phyloP scores from a whole-genome alignment of 179 eudicot species.

The Actinidia chinensis region DNA sequence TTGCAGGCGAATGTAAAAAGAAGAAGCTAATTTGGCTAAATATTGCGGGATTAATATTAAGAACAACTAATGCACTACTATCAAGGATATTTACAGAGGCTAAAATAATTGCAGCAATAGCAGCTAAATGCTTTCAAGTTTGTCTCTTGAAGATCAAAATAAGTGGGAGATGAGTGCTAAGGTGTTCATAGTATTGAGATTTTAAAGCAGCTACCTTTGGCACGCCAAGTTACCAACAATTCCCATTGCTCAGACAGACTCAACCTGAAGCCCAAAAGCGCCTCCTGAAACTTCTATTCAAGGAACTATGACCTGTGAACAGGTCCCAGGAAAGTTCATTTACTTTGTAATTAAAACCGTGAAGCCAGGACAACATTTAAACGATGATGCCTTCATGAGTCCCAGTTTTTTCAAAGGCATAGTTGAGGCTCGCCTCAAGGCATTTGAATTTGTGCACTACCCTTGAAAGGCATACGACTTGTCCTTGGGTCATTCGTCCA shows the following conservation, averaged over 20 bases:
- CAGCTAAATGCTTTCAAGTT: neutral
- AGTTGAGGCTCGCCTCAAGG: too few species aligned
- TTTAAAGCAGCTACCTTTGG: too few species aligned
- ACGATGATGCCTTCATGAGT: too few species aligned
- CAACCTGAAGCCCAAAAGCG: neutral
- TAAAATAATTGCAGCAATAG: neutral
- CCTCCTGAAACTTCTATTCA: too few species aligned
- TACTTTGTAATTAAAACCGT: neutral
- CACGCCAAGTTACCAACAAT: too few species aligned
- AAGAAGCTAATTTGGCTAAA: neutral
- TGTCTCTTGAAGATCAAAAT: neutral
- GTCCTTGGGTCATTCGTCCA: too few species aligned
- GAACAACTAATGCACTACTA: neutral
- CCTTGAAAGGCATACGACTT: too few species aligned
- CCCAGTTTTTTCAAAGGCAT: too few species aligned
- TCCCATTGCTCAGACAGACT: neutral
- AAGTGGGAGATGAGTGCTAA: neutral
- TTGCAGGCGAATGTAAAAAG: neutral
- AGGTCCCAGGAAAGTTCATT: neutral
- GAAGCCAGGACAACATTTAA: neutral
- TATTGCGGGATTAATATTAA: neutral
- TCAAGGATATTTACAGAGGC: neutral
- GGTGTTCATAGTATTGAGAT: too few species aligned
- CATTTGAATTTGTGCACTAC: too few species aligned
- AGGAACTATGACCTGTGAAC: too few species aligned